phyloP scores from a whole-genome alignment of 2,329 filamentous ascomycete species.

The Sclerotinia trifoliorum region DNA sequence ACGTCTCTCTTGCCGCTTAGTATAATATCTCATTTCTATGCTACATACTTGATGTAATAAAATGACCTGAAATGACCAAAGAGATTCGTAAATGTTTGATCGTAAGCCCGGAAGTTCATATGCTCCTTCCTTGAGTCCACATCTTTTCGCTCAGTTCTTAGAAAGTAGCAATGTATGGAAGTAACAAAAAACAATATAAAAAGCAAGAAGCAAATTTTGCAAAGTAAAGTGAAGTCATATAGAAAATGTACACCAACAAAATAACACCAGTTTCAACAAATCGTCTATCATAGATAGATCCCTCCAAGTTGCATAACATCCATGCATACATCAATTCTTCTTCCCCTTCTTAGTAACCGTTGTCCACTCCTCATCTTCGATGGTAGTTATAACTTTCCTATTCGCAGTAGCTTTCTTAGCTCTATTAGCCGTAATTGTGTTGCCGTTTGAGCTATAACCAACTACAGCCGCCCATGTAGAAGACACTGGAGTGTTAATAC shows the following conservation, averaged over 20 bases:
- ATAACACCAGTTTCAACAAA: slow-evolving; percentile 3
- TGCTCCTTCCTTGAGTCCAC: not conserved
- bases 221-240: not conserved
- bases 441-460: not conserved
- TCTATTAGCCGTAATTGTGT: not conserved
- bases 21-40: not conserved
- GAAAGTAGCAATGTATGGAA: not conserved
- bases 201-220: not conserved
- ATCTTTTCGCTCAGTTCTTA: not conserved
- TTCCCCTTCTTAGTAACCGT: slow-evolving; percentile 18
- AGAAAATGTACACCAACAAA: not conserved
- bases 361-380: slow-evolving; percentile 14
- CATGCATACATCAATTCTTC: slow-evolving; percentile 9
- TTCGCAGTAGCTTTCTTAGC: not conserved
- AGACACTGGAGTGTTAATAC: not conserved
- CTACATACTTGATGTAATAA: slow-evolving; percentile 4
- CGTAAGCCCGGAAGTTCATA: not conserved
- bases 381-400: not conserved
- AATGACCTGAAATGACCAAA: not conserved
- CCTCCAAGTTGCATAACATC: not conserved
- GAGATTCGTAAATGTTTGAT: not conserved
- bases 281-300: not conserved
- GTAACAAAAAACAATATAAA: not conserved
- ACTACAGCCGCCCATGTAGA: not conserved
- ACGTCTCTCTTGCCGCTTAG: not conserved